A percentile compares a stretch with the other conserved stretches of the same genome.
Conservation (phyloP, 371 early-diverging fungal genomes). For the Haplosporangium sp. region DNA sequence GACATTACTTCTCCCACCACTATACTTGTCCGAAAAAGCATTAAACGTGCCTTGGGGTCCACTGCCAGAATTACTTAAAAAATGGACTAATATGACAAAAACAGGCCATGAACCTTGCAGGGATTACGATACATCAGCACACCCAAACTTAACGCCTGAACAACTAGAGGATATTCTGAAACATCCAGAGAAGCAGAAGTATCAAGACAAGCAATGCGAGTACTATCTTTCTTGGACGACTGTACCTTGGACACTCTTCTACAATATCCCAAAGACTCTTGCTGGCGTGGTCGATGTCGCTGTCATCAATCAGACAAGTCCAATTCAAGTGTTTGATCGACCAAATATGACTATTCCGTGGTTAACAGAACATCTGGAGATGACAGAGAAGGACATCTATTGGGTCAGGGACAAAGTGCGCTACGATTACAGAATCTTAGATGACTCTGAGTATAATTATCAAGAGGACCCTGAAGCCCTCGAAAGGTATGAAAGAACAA, state of each 20-base stretch:
- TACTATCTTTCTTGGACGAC: constrained; percentile 61
- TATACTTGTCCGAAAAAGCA: constrained; percentile 33
- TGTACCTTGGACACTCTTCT: constrained; percentile 73
- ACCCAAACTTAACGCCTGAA: not conserved
- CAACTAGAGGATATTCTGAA: not conserved
- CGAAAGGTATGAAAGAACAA: not conserved
- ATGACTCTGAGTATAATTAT: constrained; percentile 51
- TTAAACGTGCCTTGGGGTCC: constrained; percentile 28
- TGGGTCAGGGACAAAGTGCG: constrained; percentile 63
- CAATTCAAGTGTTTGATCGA: constrained; percentile 47
- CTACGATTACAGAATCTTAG: constrained; percentile 64
- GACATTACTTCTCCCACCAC: constrained; percentile 68
- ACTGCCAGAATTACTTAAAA: constrained; percentile 5
- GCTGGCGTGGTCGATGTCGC: constrained; percentile 6
- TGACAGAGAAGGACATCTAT: constrained; percentile 56
- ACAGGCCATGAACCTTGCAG: constrained; percentile 24
- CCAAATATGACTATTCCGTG: constrained; percentile 45
- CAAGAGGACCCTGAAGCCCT: not conserved
- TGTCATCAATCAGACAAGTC: constrained; percentile 12
- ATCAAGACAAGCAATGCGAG: constrained; percentile 17
- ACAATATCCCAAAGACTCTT: constrained; percentile 55
- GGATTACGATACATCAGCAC: constrained; percentile 7
- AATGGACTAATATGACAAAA: constrained; percentile 22
- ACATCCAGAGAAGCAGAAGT: not conserved
- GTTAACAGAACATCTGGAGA: constrained; percentile 28